Evolutionary conservation across 164 flowering plant genomes (phyloP).

Genomic region (Piper longum): DNA sequence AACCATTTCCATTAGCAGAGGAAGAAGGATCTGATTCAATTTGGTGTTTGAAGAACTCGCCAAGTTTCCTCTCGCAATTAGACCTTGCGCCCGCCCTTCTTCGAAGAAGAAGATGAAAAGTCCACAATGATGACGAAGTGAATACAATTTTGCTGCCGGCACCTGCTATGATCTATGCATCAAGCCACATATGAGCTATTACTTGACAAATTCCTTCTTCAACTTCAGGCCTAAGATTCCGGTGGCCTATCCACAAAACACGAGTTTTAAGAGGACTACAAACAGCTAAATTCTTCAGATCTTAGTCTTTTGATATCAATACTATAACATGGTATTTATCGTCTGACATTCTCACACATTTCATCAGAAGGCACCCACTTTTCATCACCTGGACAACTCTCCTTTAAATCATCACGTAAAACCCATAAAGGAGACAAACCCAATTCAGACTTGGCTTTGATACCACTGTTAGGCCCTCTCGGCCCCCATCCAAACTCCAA

Average conservation of each 20-base stretch:
- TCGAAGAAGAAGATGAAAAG: slow-evolving; percentile 27
- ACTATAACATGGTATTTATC: too few relatives aligned
- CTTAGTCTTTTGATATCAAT: too few relatives aligned
- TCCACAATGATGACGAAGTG: slow-evolving; percentile 23
- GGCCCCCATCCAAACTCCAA: too few relatives aligned
- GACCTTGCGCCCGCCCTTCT: slow-evolving; percentile 41
- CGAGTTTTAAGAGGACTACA: neutral
- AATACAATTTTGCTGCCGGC: slow-evolving; percentile 38
- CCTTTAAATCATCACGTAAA: too few relatives aligned
- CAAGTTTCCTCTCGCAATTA: slow-evolving; percentile 68
- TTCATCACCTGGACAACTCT: too few relatives aligned
- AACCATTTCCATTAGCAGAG: slow-evolving; percentile 82
- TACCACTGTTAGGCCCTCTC: too few relatives aligned
- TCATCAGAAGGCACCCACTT: too few relatives aligned
- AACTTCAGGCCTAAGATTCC: slow-evolving; percentile 58
- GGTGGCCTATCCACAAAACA: slow-evolving; percentile 36
- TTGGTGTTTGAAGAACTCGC: slow-evolving; percentile 86
- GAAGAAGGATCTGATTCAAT: slow-evolving; percentile 86
- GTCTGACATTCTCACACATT: too few relatives aligned
- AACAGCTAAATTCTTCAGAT: too few relatives aligned
- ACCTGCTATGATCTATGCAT: slow-evolving; percentile 40
- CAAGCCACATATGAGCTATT: slow-evolving; percentile 88
- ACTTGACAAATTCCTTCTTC: slow-evolving; percentile 99
- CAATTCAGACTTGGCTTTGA: too few relatives aligned
- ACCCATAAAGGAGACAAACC: too few relatives aligned